These are phyloP conservation scores for Thymus quinquecostatus DNA, from an alignment of 257 asterid species.

Conservation along the genomic window DNA sequence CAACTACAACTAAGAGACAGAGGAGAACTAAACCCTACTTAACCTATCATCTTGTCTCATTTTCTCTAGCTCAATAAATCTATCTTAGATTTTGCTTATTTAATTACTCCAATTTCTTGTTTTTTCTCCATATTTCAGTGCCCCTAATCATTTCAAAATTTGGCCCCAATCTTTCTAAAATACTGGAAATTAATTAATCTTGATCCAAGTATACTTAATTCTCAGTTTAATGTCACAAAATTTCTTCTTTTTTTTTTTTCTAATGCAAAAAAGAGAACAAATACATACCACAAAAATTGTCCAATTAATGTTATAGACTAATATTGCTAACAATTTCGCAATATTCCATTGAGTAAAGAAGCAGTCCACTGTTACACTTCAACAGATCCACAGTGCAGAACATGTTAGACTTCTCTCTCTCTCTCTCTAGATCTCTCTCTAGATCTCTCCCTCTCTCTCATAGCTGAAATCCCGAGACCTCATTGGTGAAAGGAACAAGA, in stretches of 20 bases:
- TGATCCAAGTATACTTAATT: no score
- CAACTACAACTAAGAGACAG: conserved; percentile 10
- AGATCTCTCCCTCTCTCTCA: conserved; percentile 26
- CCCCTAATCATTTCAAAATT: conserved; percentile 37
- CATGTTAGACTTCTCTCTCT: conserved; percentile 37
- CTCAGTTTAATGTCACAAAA: no score
- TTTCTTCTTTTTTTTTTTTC: no score
- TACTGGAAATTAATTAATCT: no score
- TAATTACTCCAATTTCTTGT: not conserved
- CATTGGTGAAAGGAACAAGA: conserved; percentile 52
- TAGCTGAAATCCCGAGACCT: conserved; percentile 64
- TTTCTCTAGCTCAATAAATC: not conserved
- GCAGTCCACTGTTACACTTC: conserved; percentile 52
- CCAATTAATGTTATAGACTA: not conserved
- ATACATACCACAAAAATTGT: not conserved
- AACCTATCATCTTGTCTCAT: conserved; percentile 3
- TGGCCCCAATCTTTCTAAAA: no score
- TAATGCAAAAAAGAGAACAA: not conserved
- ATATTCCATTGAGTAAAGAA: conserved; percentile 33
- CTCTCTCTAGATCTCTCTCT: conserved; percentile 9
- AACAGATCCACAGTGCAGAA: conserved; percentile 56
- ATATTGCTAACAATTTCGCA: conserved; percentile 21
- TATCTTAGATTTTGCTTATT: not conserved
- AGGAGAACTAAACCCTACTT: conserved; percentile 7
- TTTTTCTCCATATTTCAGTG: conserved; percentile 44